Percentiles rank a stretch among this genome's conserved stretches.
Evolutionary conservation across 768 basidiomycete genomes (phyloP).

Genomic region (Tephrocybe rancida): DNA sequence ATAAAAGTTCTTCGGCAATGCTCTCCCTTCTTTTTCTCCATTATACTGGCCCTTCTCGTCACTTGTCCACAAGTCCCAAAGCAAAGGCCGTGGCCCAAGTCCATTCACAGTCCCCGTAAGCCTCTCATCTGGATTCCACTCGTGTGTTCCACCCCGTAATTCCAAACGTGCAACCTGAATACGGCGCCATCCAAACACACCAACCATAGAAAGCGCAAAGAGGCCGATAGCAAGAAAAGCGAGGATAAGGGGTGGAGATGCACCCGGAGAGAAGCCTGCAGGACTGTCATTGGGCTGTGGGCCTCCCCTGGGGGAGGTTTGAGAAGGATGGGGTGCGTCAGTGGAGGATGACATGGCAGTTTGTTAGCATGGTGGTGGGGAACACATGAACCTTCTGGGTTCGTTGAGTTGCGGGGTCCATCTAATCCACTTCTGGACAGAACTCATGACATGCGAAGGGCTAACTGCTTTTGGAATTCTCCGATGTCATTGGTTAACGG

Average conservation of each 20-base stretch:
- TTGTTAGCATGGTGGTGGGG: constrained; percentile 10
- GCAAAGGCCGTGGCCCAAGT: constrained; percentile 35
- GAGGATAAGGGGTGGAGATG: constrained; percentile 58
- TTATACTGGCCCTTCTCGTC: constrained; percentile 6
- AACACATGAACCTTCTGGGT: no score
- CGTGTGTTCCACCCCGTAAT: not conserved
- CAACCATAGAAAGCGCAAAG: constrained; percentile 49
- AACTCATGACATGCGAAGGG: no score
- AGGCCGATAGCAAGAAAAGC: constrained; percentile 63
- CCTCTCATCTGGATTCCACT: not conserved
- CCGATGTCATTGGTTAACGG: no score
- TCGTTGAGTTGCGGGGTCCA: no score
- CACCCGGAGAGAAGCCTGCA: constrained; percentile 27
- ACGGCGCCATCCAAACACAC: constrained; percentile 49
- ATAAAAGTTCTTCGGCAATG: not conserved
- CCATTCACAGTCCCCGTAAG: not conserved
- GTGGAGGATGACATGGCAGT: constrained; percentile 5
- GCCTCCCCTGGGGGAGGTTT: not conserved
- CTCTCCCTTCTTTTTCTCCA: not conserved
- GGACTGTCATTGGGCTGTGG: not conserved
- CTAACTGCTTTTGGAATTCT: no score
- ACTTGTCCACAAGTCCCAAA: constrained; percentile 47
- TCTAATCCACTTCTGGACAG: no score
- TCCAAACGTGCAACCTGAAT: constrained; percentile 22
- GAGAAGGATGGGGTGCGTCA: not conserved